Evolutionary conservation across 495 filamentous ascomycete species (phyloP).

Genomic region (Amorphotheca resinae): DNA sequence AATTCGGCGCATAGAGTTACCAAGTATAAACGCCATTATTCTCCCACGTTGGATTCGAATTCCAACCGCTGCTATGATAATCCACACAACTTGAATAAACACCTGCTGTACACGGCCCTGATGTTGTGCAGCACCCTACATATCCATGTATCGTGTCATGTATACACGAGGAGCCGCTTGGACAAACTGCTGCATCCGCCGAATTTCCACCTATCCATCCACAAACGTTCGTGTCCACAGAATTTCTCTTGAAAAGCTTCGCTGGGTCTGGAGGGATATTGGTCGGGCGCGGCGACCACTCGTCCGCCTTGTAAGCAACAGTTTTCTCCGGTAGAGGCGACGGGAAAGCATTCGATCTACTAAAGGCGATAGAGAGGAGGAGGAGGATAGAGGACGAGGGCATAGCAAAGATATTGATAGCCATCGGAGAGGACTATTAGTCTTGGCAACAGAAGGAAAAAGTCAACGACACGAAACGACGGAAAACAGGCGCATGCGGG

Average conservation of each 20-base stretch:
- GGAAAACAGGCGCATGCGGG: no score
- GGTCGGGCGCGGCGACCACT: slow-evolving; percentile 17
- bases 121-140: slow-evolving; percentile 19
- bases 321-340: slow-evolving; percentile 14
- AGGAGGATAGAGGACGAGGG: slow-evolving; percentile 14
- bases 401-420: slow-evolving; percentile 18
- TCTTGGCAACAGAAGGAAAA: neutral
- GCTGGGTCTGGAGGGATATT: slow-evolving; percentile 8
- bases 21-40: slow-evolving; percentile 17
- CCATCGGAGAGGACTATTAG: slow-evolving; percentile 8
- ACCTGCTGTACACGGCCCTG: slow-evolving; percentile 16
- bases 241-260: slow-evolving; percentile 15
- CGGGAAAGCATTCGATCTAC: slow-evolving; percentile 10
- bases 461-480: no score
- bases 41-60: slow-evolving; percentile 3
- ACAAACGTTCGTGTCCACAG: slow-evolving; percentile 14
- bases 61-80: slow-evolving; percentile 11
- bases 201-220: slow-evolving; percentile 18
- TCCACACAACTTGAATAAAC: slow-evolving; percentile 20
- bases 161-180: slow-evolving; percentile 17
- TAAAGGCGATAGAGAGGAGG: slow-evolving; percentile 12
- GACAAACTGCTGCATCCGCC: slow-evolving; percentile 5
- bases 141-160: slow-evolving; percentile 17
- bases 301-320: slow-evolving; percentile 10
- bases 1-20: slow-evolving; percentile 1